Evolutionary conservation across 768 basidiomycete genomes (phyloP).

Genomic region (Termitomyces sp.): DNA sequence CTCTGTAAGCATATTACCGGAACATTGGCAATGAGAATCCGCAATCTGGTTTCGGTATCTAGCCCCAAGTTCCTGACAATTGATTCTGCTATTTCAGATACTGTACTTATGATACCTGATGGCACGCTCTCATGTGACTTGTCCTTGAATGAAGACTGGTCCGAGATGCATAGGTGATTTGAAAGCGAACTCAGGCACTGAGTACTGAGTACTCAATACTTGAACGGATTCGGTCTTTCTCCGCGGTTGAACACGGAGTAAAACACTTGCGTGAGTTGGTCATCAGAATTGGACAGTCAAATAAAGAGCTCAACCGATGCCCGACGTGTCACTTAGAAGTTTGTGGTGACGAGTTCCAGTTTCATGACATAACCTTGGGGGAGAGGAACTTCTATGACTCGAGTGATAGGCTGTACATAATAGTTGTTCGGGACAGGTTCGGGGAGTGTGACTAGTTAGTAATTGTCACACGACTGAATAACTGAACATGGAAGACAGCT

Average conservation of each 20-base stretch:
- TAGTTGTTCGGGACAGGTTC: neutral
- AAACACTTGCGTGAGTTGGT: neutral
- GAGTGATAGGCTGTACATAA: no score
- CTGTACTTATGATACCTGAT: neutral
- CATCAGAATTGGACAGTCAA: neutral
- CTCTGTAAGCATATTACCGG: neutral
- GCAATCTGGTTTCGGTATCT: neutral
- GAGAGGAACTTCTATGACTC: no score
- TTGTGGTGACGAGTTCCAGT: neutral
- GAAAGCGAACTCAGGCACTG: neutral
- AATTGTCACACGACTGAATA: conserved; percentile 10
- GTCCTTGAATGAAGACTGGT: neutral
- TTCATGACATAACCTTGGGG: neutral
- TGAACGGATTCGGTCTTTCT: neutral
- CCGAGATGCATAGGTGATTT: neutral
- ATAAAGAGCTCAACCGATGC: neutral
- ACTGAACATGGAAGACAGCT: conserved; percentile 11
- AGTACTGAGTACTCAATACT: no score
- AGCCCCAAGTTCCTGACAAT: neutral
- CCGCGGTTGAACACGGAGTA: neutral
- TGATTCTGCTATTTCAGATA: neutral
- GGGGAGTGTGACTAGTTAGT: conserved; percentile 8
- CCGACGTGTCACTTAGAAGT: neutral
- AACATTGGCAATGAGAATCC: neutral
- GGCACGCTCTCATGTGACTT: neutral